phyloP scores from a whole-genome alignment of 176 grass and related monocot species.

The Aegilops umbellulata region DNA sequence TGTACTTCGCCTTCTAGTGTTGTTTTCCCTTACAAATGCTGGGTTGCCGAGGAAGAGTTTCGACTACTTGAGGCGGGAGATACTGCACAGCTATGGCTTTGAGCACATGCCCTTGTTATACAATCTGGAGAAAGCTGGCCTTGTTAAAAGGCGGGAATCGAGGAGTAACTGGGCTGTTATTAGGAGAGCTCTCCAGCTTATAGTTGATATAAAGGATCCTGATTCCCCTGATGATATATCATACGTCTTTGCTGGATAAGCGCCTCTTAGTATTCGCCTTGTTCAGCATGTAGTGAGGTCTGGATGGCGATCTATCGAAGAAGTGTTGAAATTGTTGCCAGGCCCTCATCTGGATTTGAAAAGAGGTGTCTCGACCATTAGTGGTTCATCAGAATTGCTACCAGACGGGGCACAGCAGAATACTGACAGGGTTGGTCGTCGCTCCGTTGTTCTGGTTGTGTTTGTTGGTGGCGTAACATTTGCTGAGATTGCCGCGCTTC shows the following conservation, averaged over 20 bases:
- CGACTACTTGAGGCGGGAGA: slow-evolving; percentile 87
- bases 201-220: slow-evolving; percentile 80
- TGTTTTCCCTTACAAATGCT: slow-evolving; percentile 89
- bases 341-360: slow-evolving; percentile 87
- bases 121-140: slow-evolving; percentile 87
- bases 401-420: slow-evolving; percentile 35
- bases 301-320: slow-evolving; percentile 95
- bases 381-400: slow-evolving; percentile 29
- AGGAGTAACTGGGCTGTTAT: slow-evolving; percentile 78
- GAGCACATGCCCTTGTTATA: slow-evolving; percentile 84
- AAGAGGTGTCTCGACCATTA: slow-evolving; percentile 45
- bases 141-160: slow-evolving; percentile 84
- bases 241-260: slow-evolving; percentile 98
- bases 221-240: slow-evolving; percentile 71
- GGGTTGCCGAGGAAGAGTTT: slow-evolving; percentile 87
- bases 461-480: slow-evolving; percentile 90
- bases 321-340: slow-evolving; percentile 72
- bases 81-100: slow-evolving; percentile 97
- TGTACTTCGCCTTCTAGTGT: slow-evolving; percentile 78
- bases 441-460: slow-evolving; percentile 78
- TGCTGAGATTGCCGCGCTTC: slow-evolving; percentile 87
- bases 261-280: slow-evolving; percentile 93
- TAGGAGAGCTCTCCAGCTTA: slow-evolving; percentile 71
- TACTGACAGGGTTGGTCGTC: slow-evolving; percentile 69
- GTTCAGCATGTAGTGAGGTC: slow-evolving; percentile 89